phyloP scores from a whole-genome alignment of 768 basidiomycete species.

The Mrakia hoshinonis region DNA sequence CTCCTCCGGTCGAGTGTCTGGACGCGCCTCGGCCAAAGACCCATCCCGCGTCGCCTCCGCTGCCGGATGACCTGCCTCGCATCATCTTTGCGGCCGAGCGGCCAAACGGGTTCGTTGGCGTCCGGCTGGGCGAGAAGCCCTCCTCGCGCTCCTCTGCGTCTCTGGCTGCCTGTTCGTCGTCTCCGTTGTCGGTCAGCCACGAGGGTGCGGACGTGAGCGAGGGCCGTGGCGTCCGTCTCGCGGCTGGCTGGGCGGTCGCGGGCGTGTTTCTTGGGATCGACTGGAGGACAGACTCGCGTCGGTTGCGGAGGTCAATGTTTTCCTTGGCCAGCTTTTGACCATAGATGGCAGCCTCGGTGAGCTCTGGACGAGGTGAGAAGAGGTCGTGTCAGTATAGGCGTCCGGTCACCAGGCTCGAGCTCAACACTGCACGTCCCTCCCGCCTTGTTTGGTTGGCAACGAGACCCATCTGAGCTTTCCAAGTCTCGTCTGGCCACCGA shows the following conservation, averaged over 20 bases:
- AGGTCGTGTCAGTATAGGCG: neutral
- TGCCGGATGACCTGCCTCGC: neutral
- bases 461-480: too few species aligned
- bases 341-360: conserved; percentile 58
- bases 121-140: neutral
- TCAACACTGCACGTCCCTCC: neutral
- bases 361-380: conserved; percentile 44
- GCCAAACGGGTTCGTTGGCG: neutral
- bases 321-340: conserved; percentile 63
- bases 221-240: neutral
- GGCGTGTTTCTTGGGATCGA: conserved; percentile 7
- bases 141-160: conserved; percentile 1
- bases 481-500: too few species aligned
- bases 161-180: neutral
- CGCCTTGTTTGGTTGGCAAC: too few species aligned
- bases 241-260: neutral
- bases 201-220: neutral
- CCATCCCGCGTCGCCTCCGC: neutral
- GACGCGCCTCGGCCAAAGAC: neutral
- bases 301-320: conserved; percentile 58
- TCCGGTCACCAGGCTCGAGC: neutral
- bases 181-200: conserved; percentile 16
- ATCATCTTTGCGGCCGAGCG: neutral
- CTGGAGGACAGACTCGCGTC: conserved; percentile 62
- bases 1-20: neutral